These are phyloP conservation scores for Vaccinium vitisidaea DNA, from an alignment of 148 eudicot genomes.

Conservation along the genomic window DNA sequence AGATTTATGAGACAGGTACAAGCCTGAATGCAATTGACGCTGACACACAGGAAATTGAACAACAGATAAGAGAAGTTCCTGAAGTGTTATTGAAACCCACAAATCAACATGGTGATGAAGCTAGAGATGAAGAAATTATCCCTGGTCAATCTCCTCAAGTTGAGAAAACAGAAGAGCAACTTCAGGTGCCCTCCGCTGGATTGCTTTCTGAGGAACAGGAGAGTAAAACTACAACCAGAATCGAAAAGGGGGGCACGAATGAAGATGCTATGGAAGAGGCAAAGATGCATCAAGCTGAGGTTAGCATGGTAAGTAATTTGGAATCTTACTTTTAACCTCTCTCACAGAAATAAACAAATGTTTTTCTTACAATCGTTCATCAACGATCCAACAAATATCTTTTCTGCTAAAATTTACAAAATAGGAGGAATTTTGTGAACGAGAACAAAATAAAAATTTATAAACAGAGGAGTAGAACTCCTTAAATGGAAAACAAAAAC, in stretches of 20 bases:
- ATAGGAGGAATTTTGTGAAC: not conserved
- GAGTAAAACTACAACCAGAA: not conserved
- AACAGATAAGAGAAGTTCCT: conserved; percentile 7
- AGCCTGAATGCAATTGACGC: not conserved
- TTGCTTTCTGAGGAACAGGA: not conserved
- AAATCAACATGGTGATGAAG: conserved; percentile 9
- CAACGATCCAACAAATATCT: not conserved
- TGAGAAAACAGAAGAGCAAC: conserved; percentile 13
- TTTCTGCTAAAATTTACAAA: not conserved
- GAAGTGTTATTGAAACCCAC: not conserved
- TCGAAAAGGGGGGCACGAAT: not conserved
- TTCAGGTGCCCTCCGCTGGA: conserved; percentile 10
- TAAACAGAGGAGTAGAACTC: not conserved
- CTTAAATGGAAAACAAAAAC: not conserved
- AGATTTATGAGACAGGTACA: not conserved
- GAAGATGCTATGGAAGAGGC: not conserved
- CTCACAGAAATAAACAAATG: not conserved
- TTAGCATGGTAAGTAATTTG: conserved; percentile 2
- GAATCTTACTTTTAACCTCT: conserved; percentile 6
- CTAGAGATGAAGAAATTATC: not conserved
- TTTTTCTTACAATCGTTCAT: not conserved
- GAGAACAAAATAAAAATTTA: not conserved
- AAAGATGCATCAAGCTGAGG: conserved; percentile 14
- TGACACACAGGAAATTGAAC: not conserved
- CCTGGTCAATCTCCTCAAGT: not conserved